Conservation (phyloP, 192 early-diverging fungal genomes). For the Jimgerdemannia flammicorona region DNA sequence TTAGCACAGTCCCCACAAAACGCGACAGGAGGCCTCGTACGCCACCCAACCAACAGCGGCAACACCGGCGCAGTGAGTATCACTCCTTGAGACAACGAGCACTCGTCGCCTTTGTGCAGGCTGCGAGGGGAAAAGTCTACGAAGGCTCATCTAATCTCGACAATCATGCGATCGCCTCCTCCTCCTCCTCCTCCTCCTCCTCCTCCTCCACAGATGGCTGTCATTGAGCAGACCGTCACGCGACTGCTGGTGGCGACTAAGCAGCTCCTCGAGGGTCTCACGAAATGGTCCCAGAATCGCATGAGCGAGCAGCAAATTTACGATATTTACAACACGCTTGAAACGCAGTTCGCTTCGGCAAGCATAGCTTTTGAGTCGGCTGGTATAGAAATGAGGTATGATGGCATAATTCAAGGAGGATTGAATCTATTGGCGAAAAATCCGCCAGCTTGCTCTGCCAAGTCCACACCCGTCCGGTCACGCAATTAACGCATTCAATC, state of each 20-base stretch:
- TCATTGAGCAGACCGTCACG: constrained; percentile 45
- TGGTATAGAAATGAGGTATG: constrained; percentile 22
- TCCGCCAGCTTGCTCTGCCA: constrained; percentile 1
- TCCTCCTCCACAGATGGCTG: constrained; percentile 26
- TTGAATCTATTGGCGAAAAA: constrained; percentile 29
- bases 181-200: too few relatives aligned
- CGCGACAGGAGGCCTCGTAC: too few relatives aligned
- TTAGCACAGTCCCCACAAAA: too few relatives aligned
- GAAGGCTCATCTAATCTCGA: too few relatives aligned
- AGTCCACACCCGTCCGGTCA: too few relatives aligned
- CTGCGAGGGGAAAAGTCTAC: too few relatives aligned
- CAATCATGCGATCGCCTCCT: too few relatives aligned
- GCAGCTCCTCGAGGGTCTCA: constrained; percentile 41
- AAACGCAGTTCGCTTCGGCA: constrained; percentile 39
- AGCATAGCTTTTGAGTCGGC: constrained; percentile 29
- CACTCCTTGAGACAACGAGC: too few relatives aligned
- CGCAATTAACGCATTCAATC: neutral
- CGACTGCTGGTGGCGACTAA: constrained; percentile 44
- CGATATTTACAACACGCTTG: constrained; percentile 39
- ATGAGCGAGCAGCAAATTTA: constrained; percentile 40
- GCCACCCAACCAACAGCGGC: too few relatives aligned
- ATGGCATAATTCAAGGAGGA: constrained; percentile 12
- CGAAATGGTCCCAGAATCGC: constrained; percentile 35
- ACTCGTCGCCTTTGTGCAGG: too few relatives aligned
- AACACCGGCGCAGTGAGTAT: too few relatives aligned